Percentiles rank a stretch among this genome's conserved stretches.
phyloP scores from a whole-genome alignment of 495 filamentous ascomycete species.

The Annulohypoxylon nitens region DNA sequence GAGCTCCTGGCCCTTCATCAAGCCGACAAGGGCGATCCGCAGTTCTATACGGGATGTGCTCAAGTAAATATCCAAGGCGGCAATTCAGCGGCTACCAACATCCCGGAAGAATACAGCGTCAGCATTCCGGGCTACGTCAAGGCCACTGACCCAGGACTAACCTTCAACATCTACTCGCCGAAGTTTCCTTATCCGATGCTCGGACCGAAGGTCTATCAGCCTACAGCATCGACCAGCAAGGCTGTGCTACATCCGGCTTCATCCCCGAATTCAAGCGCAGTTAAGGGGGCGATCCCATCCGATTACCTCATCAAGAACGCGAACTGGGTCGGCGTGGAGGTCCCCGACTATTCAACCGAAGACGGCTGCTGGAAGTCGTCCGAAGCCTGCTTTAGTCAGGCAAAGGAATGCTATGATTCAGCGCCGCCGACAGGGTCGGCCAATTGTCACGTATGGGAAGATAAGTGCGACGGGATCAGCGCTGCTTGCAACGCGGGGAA shows the following conservation, averaged over 20 bases:
- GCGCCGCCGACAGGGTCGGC: slow-evolving; percentile 69
- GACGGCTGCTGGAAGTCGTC: slow-evolving; percentile 69
- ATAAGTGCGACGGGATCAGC: slow-evolving; percentile 68
- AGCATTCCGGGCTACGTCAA: slow-evolving; percentile 74
- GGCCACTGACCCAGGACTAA: slow-evolving; percentile 64
- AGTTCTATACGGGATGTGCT: slow-evolving; percentile 77
- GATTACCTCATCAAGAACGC: slow-evolving; percentile 72
- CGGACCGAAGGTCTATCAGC: slow-evolving; percentile 68
- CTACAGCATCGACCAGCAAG: slow-evolving; percentile 29
- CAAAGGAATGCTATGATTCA: slow-evolving; percentile 65
- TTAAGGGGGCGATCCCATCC: slow-evolving; percentile 60
- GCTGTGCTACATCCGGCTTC: background rate
- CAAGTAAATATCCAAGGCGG: slow-evolving; percentile 72
- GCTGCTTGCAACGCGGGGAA: slow-evolving; percentile 60
- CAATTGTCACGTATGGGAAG: slow-evolving; percentile 70
- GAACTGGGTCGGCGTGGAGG: slow-evolving; percentile 77
- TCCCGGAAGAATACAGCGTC: slow-evolving; percentile 62
- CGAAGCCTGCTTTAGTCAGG: slow-evolving; percentile 70
- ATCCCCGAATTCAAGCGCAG: slow-evolving; percentile 44
- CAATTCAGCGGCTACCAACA: slow-evolving; percentile 52
- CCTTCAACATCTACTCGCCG: slow-evolving; percentile 71
- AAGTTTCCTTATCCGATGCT: slow-evolving; percentile 67
- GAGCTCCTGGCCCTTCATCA: slow-evolving; percentile 78
- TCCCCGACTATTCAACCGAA: slow-evolving; percentile 65
- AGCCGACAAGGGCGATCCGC: slow-evolving; percentile 69